Evolutionary conservation across 352 stramenopile species (phyloP).

Genomic region (Globisporangium carolinianum): DNA sequence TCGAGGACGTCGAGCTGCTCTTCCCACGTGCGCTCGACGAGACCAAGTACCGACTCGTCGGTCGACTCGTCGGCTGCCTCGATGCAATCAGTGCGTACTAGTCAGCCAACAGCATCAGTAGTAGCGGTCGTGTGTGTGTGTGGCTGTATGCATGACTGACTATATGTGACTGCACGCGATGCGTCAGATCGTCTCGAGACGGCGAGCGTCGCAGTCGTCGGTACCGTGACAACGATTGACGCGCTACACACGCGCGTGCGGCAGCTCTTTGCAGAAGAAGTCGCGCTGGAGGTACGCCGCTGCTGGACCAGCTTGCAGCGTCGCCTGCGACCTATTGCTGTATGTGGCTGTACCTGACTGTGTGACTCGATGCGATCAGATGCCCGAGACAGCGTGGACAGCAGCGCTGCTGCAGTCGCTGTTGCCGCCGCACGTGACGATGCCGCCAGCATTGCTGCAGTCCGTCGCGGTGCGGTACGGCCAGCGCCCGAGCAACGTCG

Average conservation of each 20-base stretch:
- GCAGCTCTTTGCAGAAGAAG: constrained; percentile 74
- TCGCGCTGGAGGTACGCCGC: constrained; percentile 49
- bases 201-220: constrained; percentile 47
- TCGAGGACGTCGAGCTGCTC: constrained; percentile 73
- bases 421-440: constrained; percentile 13
- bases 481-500: constrained; percentile 71
- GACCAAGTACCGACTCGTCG: constrained; percentile 64
- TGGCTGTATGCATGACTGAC: background rate
- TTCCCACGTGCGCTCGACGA: constrained; percentile 68
- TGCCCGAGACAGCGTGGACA: constrained; percentile 56
- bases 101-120: no score
- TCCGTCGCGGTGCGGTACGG: constrained; percentile 66
- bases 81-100: constrained; percentile 40
- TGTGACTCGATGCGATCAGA: constrained; percentile 15
- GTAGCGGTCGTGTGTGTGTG: background rate
- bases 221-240: constrained; percentile 44
- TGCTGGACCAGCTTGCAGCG: background rate
- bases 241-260: constrained; percentile 58
- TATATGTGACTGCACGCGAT: background rate
- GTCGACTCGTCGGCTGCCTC: constrained; percentile 46
- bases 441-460: constrained; percentile 18
- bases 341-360: background rate
- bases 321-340: no score
- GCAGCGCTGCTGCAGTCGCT: constrained; percentile 36
- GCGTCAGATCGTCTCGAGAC: constrained; percentile 20